These are phyloP conservation scores for Tripidium arundinaceum DNA, from an alignment of 202 grass and related monocot genomes.

Conservation along the genomic window DNA sequence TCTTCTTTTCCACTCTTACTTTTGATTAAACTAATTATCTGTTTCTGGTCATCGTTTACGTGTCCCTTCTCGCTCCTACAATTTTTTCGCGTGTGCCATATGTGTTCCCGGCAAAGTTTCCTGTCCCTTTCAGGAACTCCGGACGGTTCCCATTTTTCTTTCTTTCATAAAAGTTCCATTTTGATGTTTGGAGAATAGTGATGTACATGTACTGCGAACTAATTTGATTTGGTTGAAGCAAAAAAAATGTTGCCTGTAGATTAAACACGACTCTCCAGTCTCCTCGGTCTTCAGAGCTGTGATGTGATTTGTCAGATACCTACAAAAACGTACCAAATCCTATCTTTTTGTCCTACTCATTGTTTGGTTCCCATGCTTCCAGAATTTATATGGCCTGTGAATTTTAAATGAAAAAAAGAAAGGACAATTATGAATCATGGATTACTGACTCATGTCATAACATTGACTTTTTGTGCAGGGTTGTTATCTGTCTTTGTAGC, in stretches of 20 bases:
- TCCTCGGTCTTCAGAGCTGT: slow-evolving; percentile 10
- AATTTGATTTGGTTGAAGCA: not conserved
- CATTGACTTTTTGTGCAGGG: slow-evolving; percentile 2
- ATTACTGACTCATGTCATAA: slow-evolving; percentile 2
- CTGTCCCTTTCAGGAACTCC: slow-evolving; percentile 1
- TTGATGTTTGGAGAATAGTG: not conserved
- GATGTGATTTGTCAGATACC: slow-evolving; percentile 15
- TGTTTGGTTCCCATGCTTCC: slow-evolving; percentile 24
- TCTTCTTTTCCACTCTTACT: not conserved
- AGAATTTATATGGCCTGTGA: not conserved
- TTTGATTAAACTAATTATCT: not conserved
- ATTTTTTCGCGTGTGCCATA: not conserved
- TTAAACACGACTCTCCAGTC: slow-evolving; percentile 14
- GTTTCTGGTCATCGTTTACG: not conserved
- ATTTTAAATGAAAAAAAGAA: not conserved
- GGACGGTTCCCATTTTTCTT: not conserved
- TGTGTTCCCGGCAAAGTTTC: not conserved
- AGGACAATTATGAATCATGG: not conserved
- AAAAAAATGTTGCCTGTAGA: not conserved
- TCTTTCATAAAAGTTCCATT: not conserved
- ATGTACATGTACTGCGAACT: not conserved
- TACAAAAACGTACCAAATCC: slow-evolving; percentile 15
- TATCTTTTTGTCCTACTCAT: slow-evolving; percentile 29
- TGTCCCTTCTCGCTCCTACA: not conserved
- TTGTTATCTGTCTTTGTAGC: not conserved